Base-by-base conservation (phyloP, 345 rosid genomes). In the Syzygium aqueum region DNA sequence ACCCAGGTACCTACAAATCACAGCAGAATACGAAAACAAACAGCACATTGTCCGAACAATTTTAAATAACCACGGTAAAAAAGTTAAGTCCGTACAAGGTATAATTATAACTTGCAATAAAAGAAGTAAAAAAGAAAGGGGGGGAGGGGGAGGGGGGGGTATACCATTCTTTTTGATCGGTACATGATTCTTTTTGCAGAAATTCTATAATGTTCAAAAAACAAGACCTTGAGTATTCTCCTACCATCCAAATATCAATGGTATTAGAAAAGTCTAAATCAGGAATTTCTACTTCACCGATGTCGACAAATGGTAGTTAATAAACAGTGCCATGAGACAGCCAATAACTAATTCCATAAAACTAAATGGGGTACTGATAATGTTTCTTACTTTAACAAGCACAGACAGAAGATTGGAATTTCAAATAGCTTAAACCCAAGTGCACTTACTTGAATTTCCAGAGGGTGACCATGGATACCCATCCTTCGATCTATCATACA, bases 381-480 rank as follows among this genome's bases (percentile, higher is more conserved):
- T 37, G 25, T 37, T 73, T 56, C n/a, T 9, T 40, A 37, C 82
- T 73, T 73, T 73, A 37, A 73, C 82, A 73, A 73, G 49, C 49
- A 73, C 0, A 11, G 82, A 37, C 49, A 73, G 80, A 73, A 19
- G 49, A 73, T 73, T 56, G 21, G 53, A 77, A 25, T n/a, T 43
- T 53, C 77, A 46, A 85, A 85, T 25, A 21, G 77, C 67, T 56
- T 46, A 86, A 67, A 86, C 37, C 80, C 80, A 2, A 73, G 11
- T 10, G 25, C 49, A 92, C 93, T 87, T 91, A 96, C 98, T 90
- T 96, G 98, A 86, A 96, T 96, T 91, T 96, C 98, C 51, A 96
- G 98, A 73, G 98, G 98, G 88, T 96, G 98, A 73, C 98, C 98
- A 89, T 95, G 97, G 84, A 95, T 95, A 83, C 98, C 98, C 98